Percentiles rank a stretch among this genome's conserved stretches.
phyloP scores from a whole-genome alignment of 2,329 filamentous ascomycete species.

The Clonostachys byssicola region DNA sequence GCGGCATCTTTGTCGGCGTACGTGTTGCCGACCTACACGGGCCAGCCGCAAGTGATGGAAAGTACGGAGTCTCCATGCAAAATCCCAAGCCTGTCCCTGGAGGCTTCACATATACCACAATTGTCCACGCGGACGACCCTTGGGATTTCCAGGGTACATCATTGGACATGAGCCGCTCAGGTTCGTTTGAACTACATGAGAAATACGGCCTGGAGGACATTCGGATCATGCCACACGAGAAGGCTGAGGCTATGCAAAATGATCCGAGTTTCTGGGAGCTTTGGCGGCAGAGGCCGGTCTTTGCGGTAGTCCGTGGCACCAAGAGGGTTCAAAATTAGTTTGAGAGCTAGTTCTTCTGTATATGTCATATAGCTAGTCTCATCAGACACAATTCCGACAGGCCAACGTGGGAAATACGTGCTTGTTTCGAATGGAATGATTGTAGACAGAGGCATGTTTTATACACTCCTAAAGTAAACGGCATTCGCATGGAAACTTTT shows the following conservation, averaged over 20 bases:
- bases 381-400: no score
- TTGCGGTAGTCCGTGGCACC: neutral
- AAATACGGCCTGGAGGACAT: neutral
- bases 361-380: no score
- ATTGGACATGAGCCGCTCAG: neutral
- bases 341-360: no score
- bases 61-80: neutral
- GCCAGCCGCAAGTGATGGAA: neutral
- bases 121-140: neutral
- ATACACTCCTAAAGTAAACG: no score
- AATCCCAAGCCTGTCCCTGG: neutral
- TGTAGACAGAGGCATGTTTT: no score
- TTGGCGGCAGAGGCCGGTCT: neutral
- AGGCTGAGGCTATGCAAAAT: neutral
- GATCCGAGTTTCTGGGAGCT: conserved; percentile 1
- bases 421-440: no score
- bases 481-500: no score
- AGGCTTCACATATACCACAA: neutral
- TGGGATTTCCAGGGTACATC: neutral
- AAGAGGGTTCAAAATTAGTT: neutral
- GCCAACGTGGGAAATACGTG: no score
- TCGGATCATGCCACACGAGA: neutral
- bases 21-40: conserved; percentile 4
- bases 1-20: conserved; percentile 17
- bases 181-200: neutral